Percentiles rank a stretch among this genome's conserved stretches.
Conservation (phyloP, 345 rosid genomes). For the Psidium guajava region DNA sequence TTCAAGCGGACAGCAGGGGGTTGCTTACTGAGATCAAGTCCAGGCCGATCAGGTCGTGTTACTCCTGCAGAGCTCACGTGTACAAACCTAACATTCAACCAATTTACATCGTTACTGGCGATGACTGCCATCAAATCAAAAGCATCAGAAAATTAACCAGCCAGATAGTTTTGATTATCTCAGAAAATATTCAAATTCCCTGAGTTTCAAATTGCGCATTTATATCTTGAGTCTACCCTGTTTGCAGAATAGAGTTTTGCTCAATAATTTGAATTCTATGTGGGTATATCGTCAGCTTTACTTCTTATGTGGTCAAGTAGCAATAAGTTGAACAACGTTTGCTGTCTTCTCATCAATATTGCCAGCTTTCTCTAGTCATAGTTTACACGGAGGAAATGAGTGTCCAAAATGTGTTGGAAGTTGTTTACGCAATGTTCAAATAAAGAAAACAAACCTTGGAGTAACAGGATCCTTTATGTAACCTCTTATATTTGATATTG, state of each 20-base stretch:
- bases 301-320: neutral
- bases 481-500: conserved; percentile 49
- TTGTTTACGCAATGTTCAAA: conserved; percentile 82
- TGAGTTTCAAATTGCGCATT: neutral
- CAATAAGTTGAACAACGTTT: neutral
- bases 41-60: conserved; percentile 89
- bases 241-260: neutral
- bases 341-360: neutral
- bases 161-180: neutral
- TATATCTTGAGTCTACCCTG: neutral
- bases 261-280: neutral
- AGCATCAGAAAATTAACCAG: neutral
- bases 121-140: neutral
- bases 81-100: conserved; percentile 49
- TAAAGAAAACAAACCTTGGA: conserved; percentile 88
- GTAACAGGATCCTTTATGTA: conserved; percentile 67
- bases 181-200: neutral
- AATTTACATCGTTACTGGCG: neutral
- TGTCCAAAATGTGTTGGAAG: neutral
- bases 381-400: neutral
- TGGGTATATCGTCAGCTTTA: neutral
- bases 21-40: conserved; percentile 83
- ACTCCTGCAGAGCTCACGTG: conserved; percentile 96
- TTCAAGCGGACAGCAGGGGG: conserved; percentile 98
- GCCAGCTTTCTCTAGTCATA: neutral